Conservation (phyloP, 2,329 filamentous ascomycete species). For the Claviceps capensis region DNA sequence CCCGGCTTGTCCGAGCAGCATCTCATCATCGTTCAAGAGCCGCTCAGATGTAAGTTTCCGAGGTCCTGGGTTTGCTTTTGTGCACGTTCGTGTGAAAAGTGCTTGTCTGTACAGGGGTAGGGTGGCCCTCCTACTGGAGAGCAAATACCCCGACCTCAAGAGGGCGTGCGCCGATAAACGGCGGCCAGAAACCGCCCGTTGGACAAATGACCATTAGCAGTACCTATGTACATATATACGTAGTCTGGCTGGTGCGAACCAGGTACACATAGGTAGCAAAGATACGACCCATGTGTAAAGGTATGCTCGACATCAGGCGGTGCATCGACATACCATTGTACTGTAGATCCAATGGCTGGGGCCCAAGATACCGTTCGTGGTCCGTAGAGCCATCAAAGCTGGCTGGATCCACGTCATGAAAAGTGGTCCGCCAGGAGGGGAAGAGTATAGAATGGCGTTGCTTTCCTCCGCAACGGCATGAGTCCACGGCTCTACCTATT, state of each 20-base stretch:
- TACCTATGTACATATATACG: not conserved
- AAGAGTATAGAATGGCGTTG: not conserved
- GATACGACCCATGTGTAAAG: not conserved
- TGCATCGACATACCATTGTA: not conserved
- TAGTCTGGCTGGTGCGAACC: not conserved
- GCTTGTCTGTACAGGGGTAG: not conserved
- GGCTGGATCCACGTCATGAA: not conserved
- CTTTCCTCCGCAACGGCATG: not conserved
- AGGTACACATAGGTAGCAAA: not conserved
- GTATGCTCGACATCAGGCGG: not conserved
- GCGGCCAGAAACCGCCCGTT: not conserved
- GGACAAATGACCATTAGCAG: not conserved
- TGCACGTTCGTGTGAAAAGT: not conserved
- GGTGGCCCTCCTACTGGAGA: not conserved
- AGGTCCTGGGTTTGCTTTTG: conserved; percentile 5
- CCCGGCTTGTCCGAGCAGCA: not conserved
- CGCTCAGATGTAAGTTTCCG: conserved; percentile 7
- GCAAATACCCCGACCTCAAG: not conserved
- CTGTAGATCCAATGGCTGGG: not conserved
- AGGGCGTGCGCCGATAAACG: conserved; percentile 1
- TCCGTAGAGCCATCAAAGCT: too few relatives aligned
- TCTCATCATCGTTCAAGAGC: conserved; percentile 3
- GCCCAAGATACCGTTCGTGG: too few relatives aligned
- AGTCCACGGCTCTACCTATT: not conserved
- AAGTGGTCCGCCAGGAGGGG: not conserved